Conservation (phyloP, 768 basidiomycete genomes). For the Coprinellus micaceus region DNA sequence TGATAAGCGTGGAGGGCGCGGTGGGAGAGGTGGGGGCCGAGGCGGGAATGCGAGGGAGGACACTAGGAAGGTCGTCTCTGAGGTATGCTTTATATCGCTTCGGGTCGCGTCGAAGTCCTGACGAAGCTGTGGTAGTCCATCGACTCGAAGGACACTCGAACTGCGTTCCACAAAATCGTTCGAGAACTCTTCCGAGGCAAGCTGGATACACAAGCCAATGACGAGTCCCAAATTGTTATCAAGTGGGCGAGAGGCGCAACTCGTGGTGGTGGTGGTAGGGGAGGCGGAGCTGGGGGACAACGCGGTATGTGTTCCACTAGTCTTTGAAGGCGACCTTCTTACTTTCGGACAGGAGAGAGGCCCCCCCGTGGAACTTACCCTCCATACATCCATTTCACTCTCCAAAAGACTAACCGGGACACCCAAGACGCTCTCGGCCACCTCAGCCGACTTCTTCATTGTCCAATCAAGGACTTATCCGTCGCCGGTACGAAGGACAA, state of each 20-base stretch:
- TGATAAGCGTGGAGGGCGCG: conserved; percentile 43
- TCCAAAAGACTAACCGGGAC: conserved; percentile 97
- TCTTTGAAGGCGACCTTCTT: background rate
- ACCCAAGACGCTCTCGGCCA: conserved; percentile 90
- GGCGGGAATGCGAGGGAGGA: conserved; percentile 43
- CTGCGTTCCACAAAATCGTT: conserved; percentile 75
- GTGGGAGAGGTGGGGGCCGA: conserved; percentile 44
- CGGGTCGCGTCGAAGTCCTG: conserved; percentile 10
- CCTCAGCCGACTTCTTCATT: conserved; percentile 73
- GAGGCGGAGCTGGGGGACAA: conserved; percentile 42
- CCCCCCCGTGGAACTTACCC: conserved; percentile 64
- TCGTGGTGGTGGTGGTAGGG: conserved; percentile 44
- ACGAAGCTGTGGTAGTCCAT: conserved; percentile 59
- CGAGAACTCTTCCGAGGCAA: conserved; percentile 80
- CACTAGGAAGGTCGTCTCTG: conserved; percentile 70
- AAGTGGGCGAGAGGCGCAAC: conserved; percentile 62
- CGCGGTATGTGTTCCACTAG: conserved; percentile 23
- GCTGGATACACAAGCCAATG: conserved; percentile 82
- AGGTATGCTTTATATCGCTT: conserved; percentile 51
- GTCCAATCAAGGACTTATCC: conserved; percentile 74
- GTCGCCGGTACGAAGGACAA: conserved; percentile 98
- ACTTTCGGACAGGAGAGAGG: conserved; percentile 30
- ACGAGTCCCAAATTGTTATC: conserved; percentile 76
- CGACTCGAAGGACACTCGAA: conserved; percentile 72
- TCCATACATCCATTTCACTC: conserved; percentile 91